These are phyloP conservation scores for Atkinsonella texensis DNA, from an alignment of 2,329 filamentous ascomycete species.

Conservation along the genomic window DNA sequence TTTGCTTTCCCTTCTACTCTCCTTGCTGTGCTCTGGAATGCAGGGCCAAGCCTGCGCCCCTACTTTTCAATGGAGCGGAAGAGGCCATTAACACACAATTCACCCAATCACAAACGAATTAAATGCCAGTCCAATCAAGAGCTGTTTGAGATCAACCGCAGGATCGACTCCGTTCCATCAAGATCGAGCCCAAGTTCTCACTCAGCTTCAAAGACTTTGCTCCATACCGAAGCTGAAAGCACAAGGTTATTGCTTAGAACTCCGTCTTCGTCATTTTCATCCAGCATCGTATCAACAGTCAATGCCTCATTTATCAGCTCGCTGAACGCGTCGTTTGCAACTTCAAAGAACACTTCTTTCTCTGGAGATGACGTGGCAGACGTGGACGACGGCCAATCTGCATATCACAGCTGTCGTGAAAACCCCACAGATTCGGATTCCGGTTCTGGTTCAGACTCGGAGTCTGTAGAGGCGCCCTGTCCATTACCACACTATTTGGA, in stretches of 20 bases:
- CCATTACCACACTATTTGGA: constrained; percentile 4
- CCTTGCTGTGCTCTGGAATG: not conserved
- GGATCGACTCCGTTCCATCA: constrained; percentile 3
- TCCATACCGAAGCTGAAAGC: not conserved
- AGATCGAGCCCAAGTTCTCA: not conserved
- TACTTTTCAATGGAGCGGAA: constrained; percentile 5
- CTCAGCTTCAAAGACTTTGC: not conserved
- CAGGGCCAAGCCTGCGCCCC: not conserved
- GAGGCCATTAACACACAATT: not conserved
- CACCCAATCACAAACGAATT: constrained; percentile 3
- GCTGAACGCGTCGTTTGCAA: not conserved
- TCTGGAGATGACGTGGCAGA: not conserved
- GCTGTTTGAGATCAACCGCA: constrained; percentile 2
- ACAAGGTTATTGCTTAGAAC: not conserved
- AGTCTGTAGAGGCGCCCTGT: not conserved
- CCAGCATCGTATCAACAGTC: not conserved
- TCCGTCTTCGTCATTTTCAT: not conserved
- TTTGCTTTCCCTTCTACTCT: not conserved
- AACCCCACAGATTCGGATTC: constrained; percentile 4
- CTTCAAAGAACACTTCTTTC: constrained; percentile 6
- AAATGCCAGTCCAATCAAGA: constrained; percentile 6
- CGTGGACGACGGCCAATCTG: constrained; percentile 1
- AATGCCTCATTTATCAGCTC: not conserved
- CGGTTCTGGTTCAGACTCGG: not conserved
- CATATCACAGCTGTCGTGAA: constrained; percentile 12